These are phyloP conservation scores for Acacia pycnantha DNA, from an alignment of 331 rosid species.

Conservation along the genomic window DNA sequence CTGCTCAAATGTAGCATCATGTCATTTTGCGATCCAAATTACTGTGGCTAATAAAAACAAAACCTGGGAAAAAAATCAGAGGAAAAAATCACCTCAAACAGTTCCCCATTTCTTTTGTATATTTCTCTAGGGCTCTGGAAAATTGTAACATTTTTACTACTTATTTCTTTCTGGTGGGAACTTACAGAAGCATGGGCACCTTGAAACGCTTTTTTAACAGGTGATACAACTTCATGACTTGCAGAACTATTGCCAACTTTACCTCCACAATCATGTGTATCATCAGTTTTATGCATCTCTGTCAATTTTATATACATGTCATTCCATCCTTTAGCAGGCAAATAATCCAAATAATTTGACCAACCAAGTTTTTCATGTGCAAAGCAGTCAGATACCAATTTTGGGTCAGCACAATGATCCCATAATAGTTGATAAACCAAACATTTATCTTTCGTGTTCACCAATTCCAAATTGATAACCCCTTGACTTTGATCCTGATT, in stretches of 20 bases:
- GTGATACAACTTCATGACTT: conserved; percentile 45
- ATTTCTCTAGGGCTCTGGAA: conserved; percentile 74
- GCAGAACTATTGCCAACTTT: conserved; percentile 37
- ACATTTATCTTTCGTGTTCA: conserved; percentile 44
- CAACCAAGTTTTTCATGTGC: conserved; percentile 60
- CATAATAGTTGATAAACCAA: conserved; percentile 51
- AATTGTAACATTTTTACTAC: conserved; percentile 22
- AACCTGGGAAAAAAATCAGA: conserved; percentile 3
- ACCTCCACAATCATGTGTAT: conserved; percentile 33
- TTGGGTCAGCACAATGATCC: conserved; percentile 69
- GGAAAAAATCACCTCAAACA: conserved; percentile 70
- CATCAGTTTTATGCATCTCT: conserved; percentile 43
- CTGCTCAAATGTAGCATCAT: conserved; percentile 56
- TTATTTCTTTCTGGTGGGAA: conserved; percentile 58
- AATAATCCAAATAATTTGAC: conserved; percentile 48
- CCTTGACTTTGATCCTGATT: conserved; percentile 33
- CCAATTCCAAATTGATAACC: conserved; percentile 27
- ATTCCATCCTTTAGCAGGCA: conserved; percentile 62
- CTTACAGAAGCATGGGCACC: conserved; percentile 44
- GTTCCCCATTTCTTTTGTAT: conserved; percentile 90
- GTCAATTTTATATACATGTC: conserved; percentile 38
- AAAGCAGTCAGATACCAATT: conserved; percentile 73
- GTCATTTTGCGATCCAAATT: conserved; percentile 20
- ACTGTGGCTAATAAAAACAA: background rate
- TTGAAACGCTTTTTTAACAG: conserved; percentile 46